A percentile compares a stretch with the other conserved stretches of the same genome.
Conservation (phyloP, 805 yeast species). For the Saccharomycopsis lassenensis region DNA sequence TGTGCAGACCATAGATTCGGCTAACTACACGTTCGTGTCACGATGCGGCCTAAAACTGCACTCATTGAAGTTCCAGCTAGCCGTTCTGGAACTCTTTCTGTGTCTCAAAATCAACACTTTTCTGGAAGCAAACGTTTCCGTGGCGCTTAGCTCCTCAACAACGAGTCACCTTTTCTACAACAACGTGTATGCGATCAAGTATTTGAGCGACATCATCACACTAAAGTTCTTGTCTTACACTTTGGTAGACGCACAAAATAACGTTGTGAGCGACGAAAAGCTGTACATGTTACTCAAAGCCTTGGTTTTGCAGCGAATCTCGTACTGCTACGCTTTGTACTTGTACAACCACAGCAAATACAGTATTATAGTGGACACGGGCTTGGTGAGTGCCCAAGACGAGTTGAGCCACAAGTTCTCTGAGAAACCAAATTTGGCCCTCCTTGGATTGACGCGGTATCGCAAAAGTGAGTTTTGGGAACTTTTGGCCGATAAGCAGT, state of each 20-base stretch:
- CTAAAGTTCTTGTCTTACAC: slow-evolving; percentile 22
- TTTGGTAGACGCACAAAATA: slow-evolving; percentile 18
- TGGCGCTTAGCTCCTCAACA: slow-evolving; percentile 17
- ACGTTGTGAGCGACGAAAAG: slow-evolving; percentile 23
- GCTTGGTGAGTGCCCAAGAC: slow-evolving; percentile 2
- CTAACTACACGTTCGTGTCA: slow-evolving; percentile 64
- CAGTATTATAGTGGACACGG: slow-evolving; percentile 20
- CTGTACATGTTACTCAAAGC: slow-evolving; percentile 35
- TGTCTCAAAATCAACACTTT: slow-evolving; percentile 32
- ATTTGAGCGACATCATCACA: slow-evolving; percentile 25
- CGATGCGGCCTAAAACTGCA: slow-evolving; percentile 60
- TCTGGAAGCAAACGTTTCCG: slow-evolving; percentile 31
- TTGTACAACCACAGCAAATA: slow-evolving; percentile 29
- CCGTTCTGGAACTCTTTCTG: slow-evolving; percentile 61
- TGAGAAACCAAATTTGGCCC: slow-evolving; percentile 26
- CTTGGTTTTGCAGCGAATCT: slow-evolving; percentile 40
- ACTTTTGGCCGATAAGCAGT: slow-evolving; percentile 60
- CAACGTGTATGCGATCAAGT: slow-evolving; percentile 37
- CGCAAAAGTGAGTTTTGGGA: slow-evolving; percentile 75
- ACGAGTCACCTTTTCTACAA: slow-evolving; percentile 23
- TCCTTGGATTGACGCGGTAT: slow-evolving; percentile 45
- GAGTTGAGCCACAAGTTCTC: slow-evolving; percentile 27
- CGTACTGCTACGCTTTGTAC: slow-evolving; percentile 38
- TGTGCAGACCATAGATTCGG: slow-evolving; percentile 56
- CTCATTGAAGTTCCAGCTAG: slow-evolving; percentile 54